phyloP scores from a whole-genome alignment of 495 filamentous ascomycete species.

The Trichoderma reesei region DNA sequence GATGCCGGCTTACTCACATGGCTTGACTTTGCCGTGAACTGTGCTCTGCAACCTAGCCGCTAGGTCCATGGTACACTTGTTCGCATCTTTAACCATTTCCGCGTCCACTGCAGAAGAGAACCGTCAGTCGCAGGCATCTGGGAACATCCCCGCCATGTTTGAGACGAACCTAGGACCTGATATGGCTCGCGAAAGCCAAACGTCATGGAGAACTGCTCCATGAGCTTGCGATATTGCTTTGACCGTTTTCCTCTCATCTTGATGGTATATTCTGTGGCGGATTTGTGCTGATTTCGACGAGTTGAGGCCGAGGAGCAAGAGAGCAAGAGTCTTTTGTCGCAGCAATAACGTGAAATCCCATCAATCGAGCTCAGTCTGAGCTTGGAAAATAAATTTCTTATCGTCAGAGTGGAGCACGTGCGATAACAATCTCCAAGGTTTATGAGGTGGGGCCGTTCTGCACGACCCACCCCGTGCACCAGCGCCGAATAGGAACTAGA shows the following conservation, averaged over 20 bases:
- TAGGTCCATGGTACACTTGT: conserved; percentile 72
- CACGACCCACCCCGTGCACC: no score
- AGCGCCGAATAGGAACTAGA: no score
- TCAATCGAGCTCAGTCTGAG: background rate
- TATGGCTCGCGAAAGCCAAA: conserved; percentile 90
- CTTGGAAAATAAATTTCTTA: conserved; percentile 4
- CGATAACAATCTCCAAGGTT: background rate
- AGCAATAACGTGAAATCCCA: background rate
- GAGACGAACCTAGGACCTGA: conserved; percentile 63
- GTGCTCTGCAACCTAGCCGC: conserved; percentile 60
- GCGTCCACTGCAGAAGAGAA: conserved; percentile 52
- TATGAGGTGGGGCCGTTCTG: no score
- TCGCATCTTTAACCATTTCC: conserved; percentile 63
- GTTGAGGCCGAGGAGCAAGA: background rate
- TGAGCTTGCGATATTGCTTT: conserved; percentile 93
- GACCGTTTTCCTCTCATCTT: conserved; percentile 60
- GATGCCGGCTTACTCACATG: conserved; percentile 38
- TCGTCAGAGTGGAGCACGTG: background rate
- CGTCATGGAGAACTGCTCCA: conserved; percentile 76
- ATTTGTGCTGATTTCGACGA: background rate
- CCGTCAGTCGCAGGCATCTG: background rate
- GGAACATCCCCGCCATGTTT: no score
- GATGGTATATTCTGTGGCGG: background rate
- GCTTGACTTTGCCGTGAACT: conserved; percentile 74
- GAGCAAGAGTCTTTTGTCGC: background rate